Conservation (phyloP, 2,329 filamentous ascomycete genomes). For the Colletotrichum melonis region DNA sequence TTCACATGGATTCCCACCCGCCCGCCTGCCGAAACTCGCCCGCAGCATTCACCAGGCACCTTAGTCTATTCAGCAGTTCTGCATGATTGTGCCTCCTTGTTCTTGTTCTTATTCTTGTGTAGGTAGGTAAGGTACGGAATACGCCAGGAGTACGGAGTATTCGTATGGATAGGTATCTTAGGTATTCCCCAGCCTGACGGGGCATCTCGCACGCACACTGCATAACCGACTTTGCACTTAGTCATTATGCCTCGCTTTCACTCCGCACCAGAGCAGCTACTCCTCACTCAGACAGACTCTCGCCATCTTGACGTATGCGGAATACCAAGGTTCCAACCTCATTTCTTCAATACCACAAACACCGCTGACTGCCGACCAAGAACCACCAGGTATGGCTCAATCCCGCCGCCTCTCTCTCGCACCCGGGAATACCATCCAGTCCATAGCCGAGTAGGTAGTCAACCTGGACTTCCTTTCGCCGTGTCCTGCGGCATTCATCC, state of each 20-base stretch:
- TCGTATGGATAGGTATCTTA: neutral
- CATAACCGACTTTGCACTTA: neutral
- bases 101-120: no score
- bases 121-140: no score
- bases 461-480: neutral
- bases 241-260: neutral
- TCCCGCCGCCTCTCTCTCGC: neutral
- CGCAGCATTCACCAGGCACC: no score
- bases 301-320: neutral
- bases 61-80: no score
- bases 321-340: neutral
- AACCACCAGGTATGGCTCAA: neutral
- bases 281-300: neutral
- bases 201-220: neutral
- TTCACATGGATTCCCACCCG: constrained; percentile 30
- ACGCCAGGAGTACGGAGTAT: no score
- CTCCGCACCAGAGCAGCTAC: no score
- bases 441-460: neutral
- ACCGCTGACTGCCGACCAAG: neutral
- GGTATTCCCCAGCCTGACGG: neutral
- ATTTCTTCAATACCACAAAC: neutral
- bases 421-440: neutral
- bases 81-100: no score
- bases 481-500: neutral
- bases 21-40: neutral